Evolutionary conservation across 352 stramenopile genomes (phyloP).

Genomic region (Phytophthora macrochlamydospora): DNA sequence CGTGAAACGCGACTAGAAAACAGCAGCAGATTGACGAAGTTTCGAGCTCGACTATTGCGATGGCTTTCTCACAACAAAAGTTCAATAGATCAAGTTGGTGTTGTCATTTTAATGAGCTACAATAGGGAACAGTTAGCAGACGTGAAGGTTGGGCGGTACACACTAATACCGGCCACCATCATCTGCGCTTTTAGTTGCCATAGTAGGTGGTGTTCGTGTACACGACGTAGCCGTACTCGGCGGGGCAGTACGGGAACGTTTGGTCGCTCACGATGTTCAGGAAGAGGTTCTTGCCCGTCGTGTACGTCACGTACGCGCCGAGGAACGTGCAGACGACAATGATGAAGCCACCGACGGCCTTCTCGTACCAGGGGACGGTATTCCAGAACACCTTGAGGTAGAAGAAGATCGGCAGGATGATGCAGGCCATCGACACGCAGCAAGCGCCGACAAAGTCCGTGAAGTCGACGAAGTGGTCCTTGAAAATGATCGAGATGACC

Average conservation of each 20-base stretch:
- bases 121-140: not conserved
- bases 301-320: slow-evolving; percentile 50
- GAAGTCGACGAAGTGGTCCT: slow-evolving; percentile 73
- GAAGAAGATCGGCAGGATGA: slow-evolving; percentile 72
- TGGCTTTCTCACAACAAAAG: no score
- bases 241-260: slow-evolving; percentile 65
- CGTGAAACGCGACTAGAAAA: no score
- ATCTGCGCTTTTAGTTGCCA: slow-evolving; percentile 30
- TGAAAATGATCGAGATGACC: slow-evolving; percentile 58
- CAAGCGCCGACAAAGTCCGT: slow-evolving; percentile 74
- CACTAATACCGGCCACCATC: no score
- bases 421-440: slow-evolving; percentile 61
- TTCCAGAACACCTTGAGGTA: slow-evolving; percentile 76
- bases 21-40: no score
- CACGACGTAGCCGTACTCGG: slow-evolving; percentile 47
- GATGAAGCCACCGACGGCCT: slow-evolving; percentile 36
- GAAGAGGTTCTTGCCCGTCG: slow-evolving; percentile 49
- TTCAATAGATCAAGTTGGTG: slow-evolving; percentile 29
- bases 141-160: slow-evolving; percentile 14
- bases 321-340: slow-evolving; percentile 42
- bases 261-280: slow-evolving; percentile 36
- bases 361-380: slow-evolving; percentile 53
- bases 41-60: no score
- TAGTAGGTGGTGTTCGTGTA: slow-evolving; percentile 64
- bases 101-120: not conserved